Evolutionary conservation across 257 asterid genomes (phyloP), one percentile per base, ranked within the genome.

Genomic region (Ophiorrhiza pumila): DNA sequence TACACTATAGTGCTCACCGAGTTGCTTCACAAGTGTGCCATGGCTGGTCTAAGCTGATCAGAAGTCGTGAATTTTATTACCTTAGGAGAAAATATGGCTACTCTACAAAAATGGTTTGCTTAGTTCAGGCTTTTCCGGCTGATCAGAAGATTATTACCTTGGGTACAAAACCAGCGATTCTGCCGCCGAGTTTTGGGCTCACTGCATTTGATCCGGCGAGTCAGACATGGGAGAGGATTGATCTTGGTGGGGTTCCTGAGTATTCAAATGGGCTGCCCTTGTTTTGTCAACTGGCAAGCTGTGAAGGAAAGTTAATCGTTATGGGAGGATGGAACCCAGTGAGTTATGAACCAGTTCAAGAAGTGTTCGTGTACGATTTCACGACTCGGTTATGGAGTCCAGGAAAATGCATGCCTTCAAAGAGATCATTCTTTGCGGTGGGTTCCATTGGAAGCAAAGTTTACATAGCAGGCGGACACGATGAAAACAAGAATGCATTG

Each of bases 241-340:
- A n/a, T n/a, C 62, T 52, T 7, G 50, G 42, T 39, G 17, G 23
- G n/a, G n/a, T 69, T 53, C 50, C 65, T 22, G 53, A 69, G 47
- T 69, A 32, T 43, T 64, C 64, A 8, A 3, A 50, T 69, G 64
- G 64, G 46, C 37, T 52, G 31, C 74, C 74, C 2, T 69, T 69
- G 74, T 69, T 69, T 42, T 52, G 74, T 22, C 64, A 34, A 37
- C 8, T 34, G 62, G 37, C 74, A 13, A 31, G 73, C 63, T 34
- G 31, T 8, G 73, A 69, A 50, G 73, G 73, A 12, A 49, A 49
- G 73, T 31, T 69, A 10, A 37, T 69, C 20, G 64, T 69, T 3
- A 18, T 69, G 17, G 74, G 74, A 20, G 64, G 74, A 35, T 69
- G 74, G 74, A 25, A 69, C 13, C 64, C 74, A 8, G 49, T 17